Evolutionary conservation across 2,329 filamentous ascomycete species (phyloP), one percentile per base, ranked within the genome.

Genomic region (Bipolaris sorokiniana): DNA sequence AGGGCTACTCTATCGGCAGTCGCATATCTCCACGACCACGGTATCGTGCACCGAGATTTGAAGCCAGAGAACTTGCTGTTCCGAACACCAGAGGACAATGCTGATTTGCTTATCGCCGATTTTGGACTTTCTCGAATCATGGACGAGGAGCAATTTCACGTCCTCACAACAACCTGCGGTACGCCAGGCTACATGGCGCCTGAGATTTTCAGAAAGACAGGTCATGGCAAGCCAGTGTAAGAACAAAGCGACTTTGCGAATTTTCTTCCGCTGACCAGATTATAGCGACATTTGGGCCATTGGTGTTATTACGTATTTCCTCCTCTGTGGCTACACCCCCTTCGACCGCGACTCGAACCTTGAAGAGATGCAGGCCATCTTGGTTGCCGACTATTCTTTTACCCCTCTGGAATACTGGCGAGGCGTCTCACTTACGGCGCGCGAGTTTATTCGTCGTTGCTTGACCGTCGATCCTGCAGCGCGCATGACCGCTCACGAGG

Each of bases 121-220:
- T 99, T 99, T 77, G 95, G 95, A 9, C 82, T 99, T 48, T 95
- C 90, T 23, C 87, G 95, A 56, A 97, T 99, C 79, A 98, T 99
- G 94, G 95, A 99, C 73, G 95, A 98, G 79, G 92, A 97, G 78
- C 91, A 97, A 75, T 98, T 98, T 78, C 95, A 98, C 75, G 94
- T 98, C 28, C 81, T 99, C 61, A 99, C 95, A 10, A 99, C 95
- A 0, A 99, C 95, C 1, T 99, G 95, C 76, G 95, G 95, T 58
- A 99, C 95, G 1, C 95, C 95, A 3, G 95, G 95, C 47, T 99
- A 99, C 79, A 99, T 99, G 95, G 95, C 95, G 2, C 95, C 95
- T 20, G 95, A 99, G 77, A 99, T 99, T 71, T 99, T 99, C 81
- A 97, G 97, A 78, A 99, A 99, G 83, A 93, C 90, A 7, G 95